Evolutionary conservation across 2,329 filamentous ascomycete species (phyloP).

Genomic region (Mycosphaerella arachidis): DNA sequence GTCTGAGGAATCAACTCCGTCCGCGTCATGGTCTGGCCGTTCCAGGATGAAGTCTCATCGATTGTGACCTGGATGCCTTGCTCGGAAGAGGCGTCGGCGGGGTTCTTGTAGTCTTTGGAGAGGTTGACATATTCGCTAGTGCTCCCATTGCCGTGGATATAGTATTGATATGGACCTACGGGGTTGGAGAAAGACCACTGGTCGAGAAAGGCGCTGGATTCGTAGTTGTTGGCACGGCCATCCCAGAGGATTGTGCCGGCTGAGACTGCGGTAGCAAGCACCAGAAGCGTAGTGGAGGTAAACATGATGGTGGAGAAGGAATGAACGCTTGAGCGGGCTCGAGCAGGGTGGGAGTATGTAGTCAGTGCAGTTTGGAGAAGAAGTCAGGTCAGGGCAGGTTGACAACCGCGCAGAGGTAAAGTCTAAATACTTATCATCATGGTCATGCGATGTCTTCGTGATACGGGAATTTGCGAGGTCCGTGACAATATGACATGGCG

Average conservation of each 20-base stretch:
- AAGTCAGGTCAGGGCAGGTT: not conserved
- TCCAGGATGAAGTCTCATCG: slow-evolving; percentile 61
- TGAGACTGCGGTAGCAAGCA: slow-evolving; percentile 28
- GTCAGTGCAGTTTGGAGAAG: not conserved
- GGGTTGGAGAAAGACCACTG: slow-evolving; percentile 59
- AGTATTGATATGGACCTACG: slow-evolving; percentile 69
- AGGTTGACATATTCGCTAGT: slow-evolving; percentile 60
- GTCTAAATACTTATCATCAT: not conserved
- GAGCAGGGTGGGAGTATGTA: not conserved
- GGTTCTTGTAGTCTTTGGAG: slow-evolving; percentile 59
- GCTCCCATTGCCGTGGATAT: slow-evolving; percentile 61
- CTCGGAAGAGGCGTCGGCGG: slow-evolving; percentile 55
- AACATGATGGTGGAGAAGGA: slow-evolving; percentile 22
- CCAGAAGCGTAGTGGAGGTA: slow-evolving; percentile 19
- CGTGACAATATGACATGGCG: not conserved
- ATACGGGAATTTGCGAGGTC: not conserved
- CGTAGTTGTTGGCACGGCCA: slow-evolving; percentile 60
- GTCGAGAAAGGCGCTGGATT: slow-evolving; percentile 51
- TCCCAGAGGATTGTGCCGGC: slow-evolving; percentile 57
- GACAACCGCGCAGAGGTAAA: not conserved
- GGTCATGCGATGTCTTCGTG: not conserved
- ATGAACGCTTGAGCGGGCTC: slow-evolving; percentile 7
- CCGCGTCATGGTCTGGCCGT: slow-evolving; percentile 66
- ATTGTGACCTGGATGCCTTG: slow-evolving; percentile 68
- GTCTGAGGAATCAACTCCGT: slow-evolving; percentile 72